Evolutionary conservation across 1,284 basidiomycete genomes (phyloP).

Genomic region (Rugosomyces carneus): DNA sequence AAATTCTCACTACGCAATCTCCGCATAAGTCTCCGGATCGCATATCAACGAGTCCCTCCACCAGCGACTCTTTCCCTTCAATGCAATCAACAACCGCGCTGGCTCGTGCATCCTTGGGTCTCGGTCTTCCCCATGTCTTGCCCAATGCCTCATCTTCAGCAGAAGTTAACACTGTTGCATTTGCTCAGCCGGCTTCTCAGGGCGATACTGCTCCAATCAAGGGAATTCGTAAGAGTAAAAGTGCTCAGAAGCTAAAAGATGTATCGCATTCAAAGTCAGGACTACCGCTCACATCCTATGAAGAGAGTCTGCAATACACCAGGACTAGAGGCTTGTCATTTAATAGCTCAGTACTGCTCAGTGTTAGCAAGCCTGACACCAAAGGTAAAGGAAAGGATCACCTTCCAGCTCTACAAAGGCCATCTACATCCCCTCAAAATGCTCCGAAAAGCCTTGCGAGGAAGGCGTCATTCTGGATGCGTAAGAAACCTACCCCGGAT

Average conservation of each 20-base stretch:
- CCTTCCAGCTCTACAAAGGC: slow-evolving; percentile 14
- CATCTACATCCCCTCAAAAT: slow-evolving; percentile 15
- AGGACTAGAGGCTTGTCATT: slow-evolving; percentile 33
- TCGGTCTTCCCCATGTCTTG: slow-evolving; percentile 50
- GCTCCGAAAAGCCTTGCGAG: slow-evolving; percentile 38
- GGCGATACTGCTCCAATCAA: slow-evolving; percentile 19
- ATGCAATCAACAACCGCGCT: slow-evolving; percentile 39
- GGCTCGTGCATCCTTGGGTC: slow-evolving; percentile 51
- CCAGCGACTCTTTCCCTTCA: slow-evolving; percentile 17
- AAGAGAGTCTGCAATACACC: slow-evolving; percentile 16
- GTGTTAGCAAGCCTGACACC: slow-evolving; percentile 30
- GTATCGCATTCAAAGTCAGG: slow-evolving; percentile 14
- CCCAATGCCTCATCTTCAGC: slow-evolving; percentile 36
- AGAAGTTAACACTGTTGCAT: slow-evolving; percentile 37
- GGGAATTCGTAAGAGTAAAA: slow-evolving; percentile 36
- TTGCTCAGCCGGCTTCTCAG: slow-evolving; percentile 22
- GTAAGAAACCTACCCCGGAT: slow-evolving; percentile 25
- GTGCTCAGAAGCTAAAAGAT: slow-evolving; percentile 36
- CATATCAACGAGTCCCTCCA: neutral
- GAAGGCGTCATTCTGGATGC: slow-evolving; percentile 45
- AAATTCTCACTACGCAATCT: neutral
- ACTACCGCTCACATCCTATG: slow-evolving; percentile 9
- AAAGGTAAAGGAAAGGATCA: slow-evolving; percentile 42
- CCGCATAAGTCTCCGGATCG: slow-evolving; percentile 2
- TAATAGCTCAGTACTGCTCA: slow-evolving; percentile 31